Base-by-base conservation (phyloP, 1,284 basidiomycete genomes). In the Ganoderma leucocontextum region DNA sequence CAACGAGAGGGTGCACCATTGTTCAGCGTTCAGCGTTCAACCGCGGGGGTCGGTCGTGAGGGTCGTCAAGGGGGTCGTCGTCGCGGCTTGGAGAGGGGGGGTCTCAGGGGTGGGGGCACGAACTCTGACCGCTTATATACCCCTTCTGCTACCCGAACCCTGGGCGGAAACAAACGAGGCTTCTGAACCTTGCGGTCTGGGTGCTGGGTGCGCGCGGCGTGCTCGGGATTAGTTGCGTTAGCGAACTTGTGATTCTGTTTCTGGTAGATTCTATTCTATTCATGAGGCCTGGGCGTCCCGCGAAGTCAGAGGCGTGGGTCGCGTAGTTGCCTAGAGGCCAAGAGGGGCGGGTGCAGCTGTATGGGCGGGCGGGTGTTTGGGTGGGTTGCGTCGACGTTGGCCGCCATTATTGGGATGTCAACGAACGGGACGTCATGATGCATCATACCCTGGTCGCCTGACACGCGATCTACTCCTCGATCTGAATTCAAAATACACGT, bases 1-100 rank as follows among this genome's bases (percentile, higher is more conserved):
- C 83, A 67, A 85, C 75, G 64, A 87, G 80, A 19, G 83, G 80
- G 63, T 90, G 83, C 42, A 79, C 66, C 78, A 79, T 80, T 42
- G 67, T 39, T 63, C n/a, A 7, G 9, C 44, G 17, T 49, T 10
- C 6, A 12, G 9, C 47, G 47, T 55, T 55, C 29, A 55, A 55
- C 52, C 41, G 49, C 52, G 22, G 33, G 25, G 53, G 29, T 58
- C 15, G 42, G 60, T 59, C 68, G 66, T 70, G 44, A 59, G 64
- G 47, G 59, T 70, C 70, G 72, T 71, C 41, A 62, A 38, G 39
- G 65, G 44, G 66, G 66, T 62, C 66, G 70, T 62, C 66, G 70
- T 70, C 59, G 66, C 42, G 60, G 47, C 39, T 64, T 60, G 63
- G 44, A 52, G 68, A 59, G 25, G 44, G 52, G 25, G 52, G 39